A percentile compares a stretch with the other conserved stretches of the same genome.
Conservation (phyloP, 2,329 filamentous ascomycete genomes). For the Epichloe uncinata region DNA sequence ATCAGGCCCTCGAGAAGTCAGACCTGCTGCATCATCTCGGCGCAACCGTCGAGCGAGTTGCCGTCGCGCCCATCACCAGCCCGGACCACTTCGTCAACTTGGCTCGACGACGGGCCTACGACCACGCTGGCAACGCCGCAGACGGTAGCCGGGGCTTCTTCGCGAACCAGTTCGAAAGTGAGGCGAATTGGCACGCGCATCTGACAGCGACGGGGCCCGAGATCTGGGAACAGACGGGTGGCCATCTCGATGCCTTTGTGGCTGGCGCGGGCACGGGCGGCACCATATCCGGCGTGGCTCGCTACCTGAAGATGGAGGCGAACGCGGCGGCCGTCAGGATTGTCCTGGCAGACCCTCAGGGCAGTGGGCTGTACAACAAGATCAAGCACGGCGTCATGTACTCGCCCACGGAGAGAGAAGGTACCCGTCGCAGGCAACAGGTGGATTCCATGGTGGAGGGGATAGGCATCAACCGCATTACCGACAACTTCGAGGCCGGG, state of each 20-base stretch:
- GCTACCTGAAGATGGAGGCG: slow-evolving; percentile 61
- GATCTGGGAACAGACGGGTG: slow-evolving; percentile 66
- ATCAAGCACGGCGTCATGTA: slow-evolving; percentile 95
- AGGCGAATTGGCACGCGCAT: slow-evolving; percentile 81
- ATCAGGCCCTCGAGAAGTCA: slow-evolving; percentile 80
- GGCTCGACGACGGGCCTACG: slow-evolving; percentile 59
- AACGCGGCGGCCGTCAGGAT: slow-evolving; percentile 49
- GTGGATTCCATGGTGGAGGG: slow-evolving; percentile 95
- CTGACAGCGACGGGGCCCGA: slow-evolving; percentile 75
- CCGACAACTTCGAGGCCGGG: slow-evolving; percentile 81
- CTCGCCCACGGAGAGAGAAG: slow-evolving; percentile 74
- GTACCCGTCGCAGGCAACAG: slow-evolving; percentile 76
- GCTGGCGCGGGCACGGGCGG: slow-evolving; percentile 90
- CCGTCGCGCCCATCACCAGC: slow-evolving; percentile 86
- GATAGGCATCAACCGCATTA: slow-evolving; percentile 90
- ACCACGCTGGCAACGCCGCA: slow-evolving; percentile 48
- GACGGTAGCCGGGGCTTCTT: slow-evolving; percentile 73
- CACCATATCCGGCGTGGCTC: slow-evolving; percentile 76
- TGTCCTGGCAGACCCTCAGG: slow-evolving; percentile 85
- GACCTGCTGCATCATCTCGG: slow-evolving; percentile 80
- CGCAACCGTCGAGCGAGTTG: slow-evolving; percentile 81
- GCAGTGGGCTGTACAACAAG: slow-evolving; percentile 85
- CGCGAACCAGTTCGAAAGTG: slow-evolving; percentile 89
- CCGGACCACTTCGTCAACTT: slow-evolving; percentile 90
- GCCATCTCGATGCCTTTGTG: slow-evolving; percentile 72